A percentile compares a stretch with the other conserved stretches of the same genome.
Evolutionary conservation across 371 early-diverging fungal species (phyloP).

Genomic region (Syncephalastrum racemosum): DNA sequence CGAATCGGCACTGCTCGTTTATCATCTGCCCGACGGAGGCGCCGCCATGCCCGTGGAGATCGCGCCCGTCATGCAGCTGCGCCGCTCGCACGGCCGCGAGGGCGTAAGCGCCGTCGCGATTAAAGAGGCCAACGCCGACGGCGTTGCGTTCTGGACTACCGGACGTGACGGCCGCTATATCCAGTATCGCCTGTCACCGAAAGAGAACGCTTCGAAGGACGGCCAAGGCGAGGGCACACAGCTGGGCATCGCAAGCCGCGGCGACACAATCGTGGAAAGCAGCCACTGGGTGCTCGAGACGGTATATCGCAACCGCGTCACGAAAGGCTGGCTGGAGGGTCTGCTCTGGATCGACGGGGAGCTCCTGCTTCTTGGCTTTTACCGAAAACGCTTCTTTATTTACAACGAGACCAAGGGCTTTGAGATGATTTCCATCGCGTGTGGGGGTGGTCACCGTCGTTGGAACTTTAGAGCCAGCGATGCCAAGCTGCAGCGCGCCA

Average conservation of each 20-base stretch:
- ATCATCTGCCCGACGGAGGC: constrained; percentile 33
- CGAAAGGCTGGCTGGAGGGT: constrained; percentile 72
- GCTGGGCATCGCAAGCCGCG: constrained; percentile 37
- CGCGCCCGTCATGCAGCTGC: constrained; percentile 33
- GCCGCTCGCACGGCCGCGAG: constrained; percentile 51
- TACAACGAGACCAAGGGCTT: constrained; percentile 63
- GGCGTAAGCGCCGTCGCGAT: constrained; percentile 51
- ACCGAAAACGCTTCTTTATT: constrained; percentile 68
- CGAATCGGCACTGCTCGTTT: constrained; percentile 59
- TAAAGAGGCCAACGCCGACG: constrained; percentile 29
- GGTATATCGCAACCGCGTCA: constrained; percentile 64
- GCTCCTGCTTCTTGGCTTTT: constrained; percentile 68
- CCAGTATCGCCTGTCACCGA: constrained; percentile 54
- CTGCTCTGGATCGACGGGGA: constrained; percentile 56
- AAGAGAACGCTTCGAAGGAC: neutral
- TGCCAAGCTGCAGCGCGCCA: constrained; percentile 44
- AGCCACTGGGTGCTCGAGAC: constrained; percentile 47
- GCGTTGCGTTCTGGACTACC: constrained; percentile 58
- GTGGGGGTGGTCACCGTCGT: constrained; percentile 62
- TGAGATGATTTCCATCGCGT: constrained; percentile 54
- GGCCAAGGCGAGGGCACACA: constrained; percentile 20
- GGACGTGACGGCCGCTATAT: constrained; percentile 74
- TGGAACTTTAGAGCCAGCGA: constrained; percentile 57
- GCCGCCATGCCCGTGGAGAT: constrained; percentile 3
- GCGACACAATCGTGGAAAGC: constrained; percentile 27